phyloP scores from a whole-genome alignment of 257 asterid species.

The Orobanche coerulescens region DNA sequence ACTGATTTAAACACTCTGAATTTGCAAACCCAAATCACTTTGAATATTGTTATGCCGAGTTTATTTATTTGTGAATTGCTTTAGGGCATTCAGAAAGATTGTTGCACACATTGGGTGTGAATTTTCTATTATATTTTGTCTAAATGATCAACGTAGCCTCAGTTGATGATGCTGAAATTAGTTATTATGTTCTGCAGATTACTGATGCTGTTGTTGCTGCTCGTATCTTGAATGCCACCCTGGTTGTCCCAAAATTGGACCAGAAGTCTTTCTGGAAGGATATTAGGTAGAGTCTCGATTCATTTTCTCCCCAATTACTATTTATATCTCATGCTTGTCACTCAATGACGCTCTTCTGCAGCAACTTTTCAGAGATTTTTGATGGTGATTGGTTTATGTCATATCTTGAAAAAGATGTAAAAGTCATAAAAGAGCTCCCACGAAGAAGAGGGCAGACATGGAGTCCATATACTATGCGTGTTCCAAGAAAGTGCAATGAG shows the following conservation, averaged over 20 bases:
- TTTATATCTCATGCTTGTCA: conserved; percentile 9
- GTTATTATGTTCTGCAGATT: conserved; percentile 43
- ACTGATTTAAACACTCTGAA: no score
- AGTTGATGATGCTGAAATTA: conserved; percentile 14
- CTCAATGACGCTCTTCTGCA: conserved; percentile 41
- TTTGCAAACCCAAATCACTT: no score
- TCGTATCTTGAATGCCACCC: conserved; percentile 91
- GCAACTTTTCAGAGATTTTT: conserved; percentile 90
- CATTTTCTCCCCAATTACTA: neutral
- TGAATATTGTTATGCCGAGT: no score
- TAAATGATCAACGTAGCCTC: neutral
- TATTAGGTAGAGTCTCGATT: conserved; percentile 46
- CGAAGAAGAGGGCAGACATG: conserved; percentile 61
- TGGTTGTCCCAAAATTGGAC: conserved; percentile 81
- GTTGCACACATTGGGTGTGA: no score
- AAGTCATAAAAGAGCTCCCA: conserved; percentile 73
- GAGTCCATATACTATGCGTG: conserved; percentile 82
- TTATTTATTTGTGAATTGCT: no score
- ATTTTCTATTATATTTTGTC: neutral
- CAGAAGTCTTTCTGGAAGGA: conserved; percentile 97
- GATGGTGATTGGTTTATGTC: conserved; percentile 76
- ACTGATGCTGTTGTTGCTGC: conserved; percentile 99
- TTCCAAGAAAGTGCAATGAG: conserved; percentile 90
- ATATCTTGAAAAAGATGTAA: conserved; percentile 66
- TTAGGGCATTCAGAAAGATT: no score